Base-by-base conservation (phyloP, 495 filamentous ascomycete species). In the Penicillium odoratum region DNA sequence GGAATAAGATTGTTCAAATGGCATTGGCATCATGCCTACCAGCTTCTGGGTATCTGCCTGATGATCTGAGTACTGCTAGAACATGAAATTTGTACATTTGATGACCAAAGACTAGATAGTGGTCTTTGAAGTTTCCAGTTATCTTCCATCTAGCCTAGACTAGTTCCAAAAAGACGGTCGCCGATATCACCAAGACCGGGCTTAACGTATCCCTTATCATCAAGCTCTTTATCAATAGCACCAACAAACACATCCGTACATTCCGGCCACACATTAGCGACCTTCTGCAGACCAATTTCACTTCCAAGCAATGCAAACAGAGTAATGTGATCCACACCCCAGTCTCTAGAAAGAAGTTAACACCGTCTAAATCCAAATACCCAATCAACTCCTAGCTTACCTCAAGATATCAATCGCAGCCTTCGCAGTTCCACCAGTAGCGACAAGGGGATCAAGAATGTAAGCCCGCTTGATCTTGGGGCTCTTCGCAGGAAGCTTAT, bases 131-230 rank as follows among this genome's bases (percentile, higher is more conserved):
- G n/a, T n/a, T n/a, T n/a, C n/a, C 21, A 21, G 21, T 21, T 21
- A 2, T 21, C 21, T 21, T 10, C 0, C 28, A 10, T 28, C 38
- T 29, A 49, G 21, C 43, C 53, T 36, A 48, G 31, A 29, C 33
- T 49, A 0, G 92, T 96, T 69, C 93, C 81, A 77, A 90, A 97
- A 63, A 97, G 72, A 55, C 92, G 77, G 75, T 97, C 92, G 6
- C 92, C 92, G 56, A 96, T 87, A 78, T 96, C 92, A 1, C 91
- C 91, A 57, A 95, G 65, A 0, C 92, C 92, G 3, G 92, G 92
- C 73, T 82, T 86, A 59, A 97, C 83, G 88, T 93, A 95, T 11
- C 92, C 91, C 50, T 76, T 79, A 9, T 79, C 78, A 62, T 90
- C 86, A 44, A 92, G 67, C 59, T 85, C 80, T 50, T 74, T 68